Evolutionary conservation across 192 early-diverging fungal genomes (phyloP).

Genomic region (Chytriomyces sp.): DNA sequence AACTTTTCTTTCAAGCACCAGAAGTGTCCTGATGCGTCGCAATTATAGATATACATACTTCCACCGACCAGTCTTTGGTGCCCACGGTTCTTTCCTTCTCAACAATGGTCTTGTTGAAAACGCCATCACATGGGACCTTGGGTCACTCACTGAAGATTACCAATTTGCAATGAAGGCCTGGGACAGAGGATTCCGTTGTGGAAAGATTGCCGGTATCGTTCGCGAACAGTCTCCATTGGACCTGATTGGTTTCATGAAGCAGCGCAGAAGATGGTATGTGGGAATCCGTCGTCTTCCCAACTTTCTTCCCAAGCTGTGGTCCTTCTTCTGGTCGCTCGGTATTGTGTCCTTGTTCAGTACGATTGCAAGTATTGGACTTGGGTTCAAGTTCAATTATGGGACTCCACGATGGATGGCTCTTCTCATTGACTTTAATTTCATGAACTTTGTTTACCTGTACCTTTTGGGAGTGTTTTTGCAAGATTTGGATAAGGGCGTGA

Average conservation of each 20-base stretch:
- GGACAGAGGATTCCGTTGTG: slow-evolving; percentile 52
- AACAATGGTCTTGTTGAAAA: slow-evolving; percentile 60
- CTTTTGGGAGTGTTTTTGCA: slow-evolving; percentile 54
- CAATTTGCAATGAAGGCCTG: slow-evolving; percentile 57
- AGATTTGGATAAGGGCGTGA: slow-evolving; percentile 51
- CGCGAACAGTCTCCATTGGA: slow-evolving; percentile 57
- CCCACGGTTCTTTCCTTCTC: slow-evolving; percentile 57
- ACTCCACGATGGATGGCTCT: slow-evolving; percentile 57
- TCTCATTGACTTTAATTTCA: slow-evolving; percentile 53
- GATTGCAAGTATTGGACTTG: slow-evolving; percentile 50
- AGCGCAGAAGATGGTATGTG: slow-evolving; percentile 59
- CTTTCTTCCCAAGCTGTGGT: slow-evolving; percentile 56
- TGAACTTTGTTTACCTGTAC: slow-evolving; percentile 56
- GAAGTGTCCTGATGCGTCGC: background rate
- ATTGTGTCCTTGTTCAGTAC: slow-evolving; percentile 50
- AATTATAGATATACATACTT: slow-evolving; percentile 50
- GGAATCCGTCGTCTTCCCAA: slow-evolving; percentile 56
- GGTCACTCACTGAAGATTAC: slow-evolving; percentile 59
- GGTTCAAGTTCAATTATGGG: slow-evolving; percentile 35
- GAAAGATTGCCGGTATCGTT: slow-evolving; percentile 49
- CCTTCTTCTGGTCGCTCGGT: slow-evolving; percentile 58
- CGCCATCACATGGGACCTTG: slow-evolving; percentile 59
- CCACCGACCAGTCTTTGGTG: slow-evolving; percentile 55
- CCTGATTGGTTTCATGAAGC: slow-evolving; percentile 58
- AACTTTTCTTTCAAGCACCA: background rate